Conservation (phyloP, 441 rosid genomes). For the Pelargonium myrrhifolium region DNA sequence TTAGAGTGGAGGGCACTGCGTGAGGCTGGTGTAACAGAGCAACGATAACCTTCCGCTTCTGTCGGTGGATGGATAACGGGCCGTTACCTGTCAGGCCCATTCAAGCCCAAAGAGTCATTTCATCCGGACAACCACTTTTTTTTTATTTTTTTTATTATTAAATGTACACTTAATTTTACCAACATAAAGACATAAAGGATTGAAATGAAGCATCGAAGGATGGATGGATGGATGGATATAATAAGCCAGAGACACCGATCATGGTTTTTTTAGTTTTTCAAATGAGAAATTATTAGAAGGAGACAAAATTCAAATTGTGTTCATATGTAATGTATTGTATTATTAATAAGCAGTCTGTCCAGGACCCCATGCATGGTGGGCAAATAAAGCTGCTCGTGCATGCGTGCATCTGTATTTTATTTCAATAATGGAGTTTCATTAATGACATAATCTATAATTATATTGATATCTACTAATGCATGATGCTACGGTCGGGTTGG, state of each 20-base stretch:
- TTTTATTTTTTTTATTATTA: too few relatives aligned
- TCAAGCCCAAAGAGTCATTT: background rate
- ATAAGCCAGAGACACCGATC: too few relatives aligned
- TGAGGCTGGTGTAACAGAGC: conserved; percentile 48
- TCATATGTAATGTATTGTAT: background rate
- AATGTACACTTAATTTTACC: too few relatives aligned
- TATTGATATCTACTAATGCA: background rate
- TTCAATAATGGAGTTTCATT: background rate
- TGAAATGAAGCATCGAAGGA: too few relatives aligned
- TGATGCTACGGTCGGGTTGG: background rate
- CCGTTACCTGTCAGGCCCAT: background rate
- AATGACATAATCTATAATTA: background rate
- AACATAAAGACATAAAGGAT: too few relatives aligned
- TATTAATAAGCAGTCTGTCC: background rate
- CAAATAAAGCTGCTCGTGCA: background rate
- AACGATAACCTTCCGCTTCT: conserved; percentile 31
- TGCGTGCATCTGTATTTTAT: background rate
- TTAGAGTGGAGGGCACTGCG: conserved; percentile 12
- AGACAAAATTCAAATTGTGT: background rate
- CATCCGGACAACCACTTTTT: background rate
- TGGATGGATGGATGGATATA: too few relatives aligned
- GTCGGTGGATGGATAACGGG: conserved; percentile 15
- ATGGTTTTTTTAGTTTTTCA: too few relatives aligned
- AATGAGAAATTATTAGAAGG: background rate
- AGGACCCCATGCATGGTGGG: background rate